A percentile compares a stretch with the other conserved stretches of the same genome.
Conservation (phyloP, 805 yeast genomes). For the Candida ponderosae region DNA sequence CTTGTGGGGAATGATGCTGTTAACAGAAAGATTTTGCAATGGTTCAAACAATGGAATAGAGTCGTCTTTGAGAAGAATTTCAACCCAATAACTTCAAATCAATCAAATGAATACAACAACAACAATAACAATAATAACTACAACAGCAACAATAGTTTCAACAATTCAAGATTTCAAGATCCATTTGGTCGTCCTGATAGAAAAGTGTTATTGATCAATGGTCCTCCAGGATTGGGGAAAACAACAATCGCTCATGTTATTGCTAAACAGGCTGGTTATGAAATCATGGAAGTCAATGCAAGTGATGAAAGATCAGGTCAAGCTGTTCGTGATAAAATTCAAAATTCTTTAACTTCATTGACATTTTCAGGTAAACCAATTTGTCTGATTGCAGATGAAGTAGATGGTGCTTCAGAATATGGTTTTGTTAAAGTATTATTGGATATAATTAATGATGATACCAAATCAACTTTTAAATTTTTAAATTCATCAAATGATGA, state of each 20-base stretch:
- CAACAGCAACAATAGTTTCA: slow-evolving; percentile 3
- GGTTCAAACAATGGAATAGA: slow-evolving; percentile 65
- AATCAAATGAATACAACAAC: slow-evolving; percentile 1
- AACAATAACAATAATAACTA: slow-evolving; percentile 1
- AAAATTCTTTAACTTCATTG: slow-evolving; percentile 56
- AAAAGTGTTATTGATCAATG: slow-evolving; percentile 69
- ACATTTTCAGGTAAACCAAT: slow-evolving; percentile 68
- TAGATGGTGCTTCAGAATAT: slow-evolving; percentile 70
- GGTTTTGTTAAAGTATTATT: slow-evolving; percentile 51
- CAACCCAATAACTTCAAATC: slow-evolving; percentile 15
- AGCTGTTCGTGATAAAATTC: slow-evolving; percentile 44
- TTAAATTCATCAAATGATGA: slow-evolving; percentile 17
- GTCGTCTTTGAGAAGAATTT: slow-evolving; percentile 43
- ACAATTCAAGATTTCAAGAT: slow-evolving; percentile 25
- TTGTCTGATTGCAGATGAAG: slow-evolving; percentile 81
- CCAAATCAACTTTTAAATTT: slow-evolving; percentile 34
- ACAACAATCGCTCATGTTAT: slow-evolving; percentile 82
- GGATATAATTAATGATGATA: slow-evolving; percentile 56
- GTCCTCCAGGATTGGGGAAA: slow-evolving; percentile 93
- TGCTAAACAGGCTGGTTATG: slow-evolving; percentile 76
- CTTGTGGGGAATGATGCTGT: slow-evolving; percentile 62
- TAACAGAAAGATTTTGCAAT: slow-evolving; percentile 49
- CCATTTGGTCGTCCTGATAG: slow-evolving; percentile 51
- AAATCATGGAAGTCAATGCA: slow-evolving; percentile 80
- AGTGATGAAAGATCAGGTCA: slow-evolving; percentile 65